These are phyloP conservation scores for Camelina sativa DNA, from an alignment of 345 rosid genomes.

Conservation along the genomic window DNA sequence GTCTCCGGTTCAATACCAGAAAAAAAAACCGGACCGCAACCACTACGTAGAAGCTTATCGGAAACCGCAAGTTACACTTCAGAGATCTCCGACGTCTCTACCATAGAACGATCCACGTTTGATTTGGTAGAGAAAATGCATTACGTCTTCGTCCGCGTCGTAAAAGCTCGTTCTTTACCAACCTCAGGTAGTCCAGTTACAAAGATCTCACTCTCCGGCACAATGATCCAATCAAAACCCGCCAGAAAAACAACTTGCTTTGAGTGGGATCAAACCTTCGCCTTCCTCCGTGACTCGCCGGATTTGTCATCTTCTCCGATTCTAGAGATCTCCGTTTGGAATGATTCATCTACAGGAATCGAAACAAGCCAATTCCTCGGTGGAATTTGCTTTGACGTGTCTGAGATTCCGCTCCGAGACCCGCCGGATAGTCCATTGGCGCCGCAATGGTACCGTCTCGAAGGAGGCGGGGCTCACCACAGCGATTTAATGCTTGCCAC, in stretches of 20 bases:
- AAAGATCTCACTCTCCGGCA: conserved; percentile 56
- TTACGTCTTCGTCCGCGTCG: conserved; percentile 80
- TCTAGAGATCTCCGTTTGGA: conserved; percentile 76
- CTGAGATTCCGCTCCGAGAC: conserved; percentile 82
- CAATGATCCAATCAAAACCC: conserved; percentile 58
- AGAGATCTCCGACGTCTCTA: conserved; percentile 62
- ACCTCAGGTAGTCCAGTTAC: conserved; percentile 72
- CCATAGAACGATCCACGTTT: conserved; percentile 74
- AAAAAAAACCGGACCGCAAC: conserved; percentile 54
- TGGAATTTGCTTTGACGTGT: conserved; percentile 76
- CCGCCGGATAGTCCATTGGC: conserved; percentile 98
- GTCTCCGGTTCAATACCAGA: conserved; percentile 56
- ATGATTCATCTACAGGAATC: conserved; percentile 22
- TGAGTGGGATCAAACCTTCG: conserved; percentile 94
- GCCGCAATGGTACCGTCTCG: conserved; percentile 92
- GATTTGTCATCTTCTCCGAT: conserved; percentile 60
- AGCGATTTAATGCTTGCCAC: conserved; percentile 93
- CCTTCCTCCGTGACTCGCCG: conserved; percentile 75
- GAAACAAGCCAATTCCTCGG: conserved; percentile 64
- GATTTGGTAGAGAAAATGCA: conserved; percentile 97
- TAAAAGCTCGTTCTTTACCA: conserved; percentile 74
- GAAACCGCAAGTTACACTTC: conserved; percentile 50
- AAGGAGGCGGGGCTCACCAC: conserved; percentile 65
- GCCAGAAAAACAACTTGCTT: conserved; percentile 63
- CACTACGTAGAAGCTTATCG: conserved; percentile 51